These are phyloP conservation scores for Coniochaeta sp. DNA, from an alignment of 2,329 filamentous ascomycete species.

Conservation along the genomic window DNA sequence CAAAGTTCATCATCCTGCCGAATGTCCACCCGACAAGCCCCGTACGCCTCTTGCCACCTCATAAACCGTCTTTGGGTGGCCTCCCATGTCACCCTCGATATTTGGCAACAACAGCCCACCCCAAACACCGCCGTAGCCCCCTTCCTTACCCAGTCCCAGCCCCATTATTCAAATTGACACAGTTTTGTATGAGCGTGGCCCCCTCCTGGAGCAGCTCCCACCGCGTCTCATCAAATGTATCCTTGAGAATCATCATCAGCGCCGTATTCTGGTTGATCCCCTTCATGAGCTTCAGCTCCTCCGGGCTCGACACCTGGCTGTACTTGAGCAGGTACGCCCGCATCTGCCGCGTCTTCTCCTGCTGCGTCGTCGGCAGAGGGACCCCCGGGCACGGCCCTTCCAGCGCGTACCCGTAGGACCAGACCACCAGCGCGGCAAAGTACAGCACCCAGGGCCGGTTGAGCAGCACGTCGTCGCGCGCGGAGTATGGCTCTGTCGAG, in stretches of 20 bases:
- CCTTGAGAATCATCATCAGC: constrained; percentile 71
- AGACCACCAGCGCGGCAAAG: constrained; percentile 84
- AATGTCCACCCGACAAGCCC: no score
- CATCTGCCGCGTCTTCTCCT: constrained; percentile 72
- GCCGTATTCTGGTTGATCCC: constrained; percentile 80
- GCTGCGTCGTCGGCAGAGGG: constrained; percentile 46
- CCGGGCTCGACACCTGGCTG: constrained; percentile 64
- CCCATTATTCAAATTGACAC: constrained; percentile 50
- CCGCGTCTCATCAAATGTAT: constrained; percentile 72
- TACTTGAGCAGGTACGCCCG: constrained; percentile 66
- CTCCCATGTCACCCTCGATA: no score
- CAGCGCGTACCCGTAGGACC: constrained; percentile 88
- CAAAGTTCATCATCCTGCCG: no score
- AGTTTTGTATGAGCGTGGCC: constrained; percentile 70
- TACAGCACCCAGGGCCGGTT: constrained; percentile 95
- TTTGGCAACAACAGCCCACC: neutral
- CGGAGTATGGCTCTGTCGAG: constrained; percentile 56
- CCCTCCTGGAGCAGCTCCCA: constrained; percentile 93
- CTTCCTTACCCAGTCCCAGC: neutral
- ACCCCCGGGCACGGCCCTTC: constrained; percentile 63
- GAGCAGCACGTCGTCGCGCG: constrained; percentile 79
- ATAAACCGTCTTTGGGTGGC: no score
- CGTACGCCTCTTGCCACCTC: no score
- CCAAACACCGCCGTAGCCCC: neutral
- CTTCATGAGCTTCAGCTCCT: constrained; percentile 64